phyloP scores from a whole-genome alignment of 2,329 filamentous ascomycete genomes.

The Fusarium robinianum region DNA sequence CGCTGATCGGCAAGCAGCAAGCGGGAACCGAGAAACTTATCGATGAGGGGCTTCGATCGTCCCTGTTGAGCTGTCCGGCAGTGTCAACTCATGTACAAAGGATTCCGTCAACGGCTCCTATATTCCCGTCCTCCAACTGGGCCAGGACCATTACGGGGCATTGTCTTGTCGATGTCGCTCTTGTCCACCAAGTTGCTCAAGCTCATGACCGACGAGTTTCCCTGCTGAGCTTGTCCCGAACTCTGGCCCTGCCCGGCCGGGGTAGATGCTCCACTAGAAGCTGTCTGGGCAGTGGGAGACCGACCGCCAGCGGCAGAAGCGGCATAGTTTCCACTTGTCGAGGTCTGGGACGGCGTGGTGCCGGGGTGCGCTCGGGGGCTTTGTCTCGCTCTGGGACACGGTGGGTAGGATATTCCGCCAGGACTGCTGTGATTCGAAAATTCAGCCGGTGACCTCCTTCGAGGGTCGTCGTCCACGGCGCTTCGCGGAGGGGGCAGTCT shows the following conservation, averaged over 20 bases:
- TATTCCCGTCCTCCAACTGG: slow-evolving; percentile 26
- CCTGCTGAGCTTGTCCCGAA: slow-evolving; percentile 31
- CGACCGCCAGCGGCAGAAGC: slow-evolving; percentile 39
- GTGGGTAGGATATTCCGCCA: slow-evolving; percentile 45
- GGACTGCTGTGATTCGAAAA: slow-evolving; percentile 55
- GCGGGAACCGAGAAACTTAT: slow-evolving; percentile 22
- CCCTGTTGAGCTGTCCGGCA: slow-evolving; percentile 36
- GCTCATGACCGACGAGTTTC: slow-evolving; percentile 55
- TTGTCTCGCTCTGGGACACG: slow-evolving; percentile 44
- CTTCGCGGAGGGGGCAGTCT: slow-evolving; percentile 51
- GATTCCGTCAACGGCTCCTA: slow-evolving; percentile 26
- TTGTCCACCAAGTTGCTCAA: slow-evolving; percentile 56
- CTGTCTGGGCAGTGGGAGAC: slow-evolving; percentile 45
- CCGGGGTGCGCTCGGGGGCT: slow-evolving; percentile 46
- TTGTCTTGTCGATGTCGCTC: slow-evolving; percentile 59
- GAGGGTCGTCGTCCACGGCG: slow-evolving; percentile 53
- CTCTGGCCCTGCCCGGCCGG: slow-evolving; percentile 39
- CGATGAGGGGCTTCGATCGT: slow-evolving; percentile 24
- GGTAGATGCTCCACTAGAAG: slow-evolving; percentile 45
- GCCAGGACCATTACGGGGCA: slow-evolving; percentile 55
- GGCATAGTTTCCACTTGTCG: slow-evolving; percentile 32
- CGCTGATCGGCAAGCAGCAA: slow-evolving; percentile 23
- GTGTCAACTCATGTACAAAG: slow-evolving; percentile 27
- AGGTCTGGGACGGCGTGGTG: slow-evolving; percentile 39
- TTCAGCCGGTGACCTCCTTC: slow-evolving; percentile 57